These are phyloP conservation scores for Aspergillus sp. DNA, from an alignment of 2,329 filamentous ascomycete species.

Conservation along the genomic window DNA sequence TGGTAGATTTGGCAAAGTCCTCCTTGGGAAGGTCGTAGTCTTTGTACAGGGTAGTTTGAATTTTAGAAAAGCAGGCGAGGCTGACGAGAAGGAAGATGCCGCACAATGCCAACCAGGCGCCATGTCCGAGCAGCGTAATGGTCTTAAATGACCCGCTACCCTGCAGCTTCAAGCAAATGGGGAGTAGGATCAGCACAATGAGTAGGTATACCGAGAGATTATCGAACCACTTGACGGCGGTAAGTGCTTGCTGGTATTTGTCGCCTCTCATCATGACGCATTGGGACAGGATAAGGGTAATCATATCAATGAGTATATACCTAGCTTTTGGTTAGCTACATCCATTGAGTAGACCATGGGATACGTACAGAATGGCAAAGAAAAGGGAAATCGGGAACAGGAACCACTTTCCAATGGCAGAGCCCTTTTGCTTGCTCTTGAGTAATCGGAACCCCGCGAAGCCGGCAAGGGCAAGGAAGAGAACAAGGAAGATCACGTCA, in stretches of 20 bases:
- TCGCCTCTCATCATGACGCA: slow-evolving; percentile 2
- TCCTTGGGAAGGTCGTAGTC: no score
- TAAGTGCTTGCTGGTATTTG: neutral
- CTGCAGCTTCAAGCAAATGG: slow-evolving; percentile 16
- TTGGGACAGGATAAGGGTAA: slow-evolving; percentile 2
- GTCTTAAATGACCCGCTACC: neutral
- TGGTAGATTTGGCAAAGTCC: neutral
- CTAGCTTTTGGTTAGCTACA: neutral
- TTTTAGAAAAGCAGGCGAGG: slow-evolving; percentile 5
- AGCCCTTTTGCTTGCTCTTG: slow-evolving; percentile 3
- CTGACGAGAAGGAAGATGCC: slow-evolving; percentile 11
- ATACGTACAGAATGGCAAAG: slow-evolving; percentile 13
- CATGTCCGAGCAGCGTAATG: slow-evolving; percentile 7
- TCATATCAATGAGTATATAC: slow-evolving; percentile 3
- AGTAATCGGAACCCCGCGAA: neutral
- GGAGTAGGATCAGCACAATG: slow-evolving; percentile 13
- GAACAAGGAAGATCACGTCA: slow-evolving; percentile 15
- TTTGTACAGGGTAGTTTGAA: neutral
- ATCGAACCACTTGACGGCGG: slow-evolving; percentile 7
- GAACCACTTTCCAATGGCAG: slow-evolving; percentile 6
- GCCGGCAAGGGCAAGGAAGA: slow-evolving; percentile 7
- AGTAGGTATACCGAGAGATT: slow-evolving; percentile 1
- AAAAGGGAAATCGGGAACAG: slow-evolving; percentile 9
- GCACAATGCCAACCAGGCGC: slow-evolving; percentile 1
- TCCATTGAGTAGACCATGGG: no score